Percentiles rank a stretch among this genome's conserved stretches.
These are phyloP conservation scores for Curvularia sp. DNA, from an alignment of 2,329 filamentous ascomycete genomes.

Conservation along the genomic window DNA sequence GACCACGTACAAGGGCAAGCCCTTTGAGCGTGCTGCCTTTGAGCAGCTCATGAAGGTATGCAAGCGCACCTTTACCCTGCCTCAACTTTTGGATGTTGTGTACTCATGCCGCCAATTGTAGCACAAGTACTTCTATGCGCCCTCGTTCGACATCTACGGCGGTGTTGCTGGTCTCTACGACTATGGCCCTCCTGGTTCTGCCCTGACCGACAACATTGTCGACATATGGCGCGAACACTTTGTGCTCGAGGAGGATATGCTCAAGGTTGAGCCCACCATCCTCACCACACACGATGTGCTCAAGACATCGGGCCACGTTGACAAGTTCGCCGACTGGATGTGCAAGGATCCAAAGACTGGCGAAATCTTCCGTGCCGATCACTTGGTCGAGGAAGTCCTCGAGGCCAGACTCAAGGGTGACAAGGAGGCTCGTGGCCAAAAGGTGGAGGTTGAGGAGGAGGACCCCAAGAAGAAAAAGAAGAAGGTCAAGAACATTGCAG, in stretches of 20 bases:
- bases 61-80: slow-evolving; percentile 47
- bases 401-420: slow-evolving; percentile 87
- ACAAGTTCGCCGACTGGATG: slow-evolving; percentile 99
- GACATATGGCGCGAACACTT: slow-evolving; percentile 94
- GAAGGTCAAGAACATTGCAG: slow-evolving; percentile 66
- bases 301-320: slow-evolving; percentile 92
- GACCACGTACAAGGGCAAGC: slow-evolving; percentile 76
- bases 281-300: slow-evolving; percentile 92
- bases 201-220: slow-evolving; percentile 85
- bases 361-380: slow-evolving; percentile 94
- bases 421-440: slow-evolving; percentile 88
- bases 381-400: slow-evolving; percentile 93
- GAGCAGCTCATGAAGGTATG: slow-evolving; percentile 87
- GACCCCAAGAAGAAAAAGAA: slow-evolving; percentile 89
- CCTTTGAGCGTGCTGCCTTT: slow-evolving; percentile 80
- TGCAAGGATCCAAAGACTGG: slow-evolving; percentile 98
- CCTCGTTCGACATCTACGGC: slow-evolving; percentile 93
- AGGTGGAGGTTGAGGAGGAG: slow-evolving; percentile 76
- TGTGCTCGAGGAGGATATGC: slow-evolving; percentile 91
- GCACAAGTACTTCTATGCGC: slow-evolving; percentile 78
- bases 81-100: slow-evolving; percentile 19
- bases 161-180: slow-evolving; percentile 90
- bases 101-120: slow-evolving; percentile 32
- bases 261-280: slow-evolving; percentile 93
- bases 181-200: slow-evolving; percentile 88